A percentile compares a stretch with the other conserved stretches of the same genome.
Conservation (phyloP, 805 yeast species). For the Metschnikowia borealis region DNA sequence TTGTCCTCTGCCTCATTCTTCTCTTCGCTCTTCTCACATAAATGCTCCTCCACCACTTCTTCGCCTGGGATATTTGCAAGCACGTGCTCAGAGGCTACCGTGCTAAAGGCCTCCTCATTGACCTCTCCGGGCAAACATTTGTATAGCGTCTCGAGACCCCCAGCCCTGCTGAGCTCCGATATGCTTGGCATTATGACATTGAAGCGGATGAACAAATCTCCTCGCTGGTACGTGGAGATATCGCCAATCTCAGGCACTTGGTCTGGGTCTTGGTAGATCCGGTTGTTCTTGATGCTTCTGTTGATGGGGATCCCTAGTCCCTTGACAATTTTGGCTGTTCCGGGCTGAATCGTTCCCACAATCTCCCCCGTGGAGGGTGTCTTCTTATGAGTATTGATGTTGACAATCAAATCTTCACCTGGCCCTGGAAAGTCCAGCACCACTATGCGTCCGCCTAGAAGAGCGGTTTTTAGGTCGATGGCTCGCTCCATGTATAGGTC, state of each 20-base stretch:
- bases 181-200: slow-evolving; percentile 33
- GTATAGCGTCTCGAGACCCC: slow-evolving; percentile 20
- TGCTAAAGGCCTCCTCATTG: slow-evolving; percentile 5
- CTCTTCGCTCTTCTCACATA: not conserved
- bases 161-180: slow-evolving; percentile 22
- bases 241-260: slow-evolving; percentile 11
- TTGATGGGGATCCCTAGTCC: slow-evolving; percentile 62
- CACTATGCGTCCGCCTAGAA: slow-evolving; percentile 52
- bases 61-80: slow-evolving; percentile 12
- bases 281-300: slow-evolving; percentile 19
- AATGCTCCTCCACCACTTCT: slow-evolving; percentile 1
- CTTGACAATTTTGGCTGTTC: slow-evolving; percentile 44
- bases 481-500: slow-evolving; percentile 44
- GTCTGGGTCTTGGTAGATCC: slow-evolving; percentile 19
- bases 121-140: slow-evolving; percentile 17
- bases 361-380: slow-evolving; percentile 30
- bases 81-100: slow-evolving; percentile 9
- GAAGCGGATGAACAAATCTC: slow-evolving; percentile 39
- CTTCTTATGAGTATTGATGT: slow-evolving; percentile 36
- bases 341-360: slow-evolving; percentile 53
- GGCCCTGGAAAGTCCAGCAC: slow-evolving; percentile 30
- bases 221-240: slow-evolving; percentile 23
- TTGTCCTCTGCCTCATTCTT: slow-evolving; percentile 4
- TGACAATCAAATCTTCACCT: slow-evolving; percentile 28
- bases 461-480: slow-evolving; percentile 50